phyloP scores from a whole-genome alignment of 805 yeast genomes.

The Pichia scutulata region DNA sequence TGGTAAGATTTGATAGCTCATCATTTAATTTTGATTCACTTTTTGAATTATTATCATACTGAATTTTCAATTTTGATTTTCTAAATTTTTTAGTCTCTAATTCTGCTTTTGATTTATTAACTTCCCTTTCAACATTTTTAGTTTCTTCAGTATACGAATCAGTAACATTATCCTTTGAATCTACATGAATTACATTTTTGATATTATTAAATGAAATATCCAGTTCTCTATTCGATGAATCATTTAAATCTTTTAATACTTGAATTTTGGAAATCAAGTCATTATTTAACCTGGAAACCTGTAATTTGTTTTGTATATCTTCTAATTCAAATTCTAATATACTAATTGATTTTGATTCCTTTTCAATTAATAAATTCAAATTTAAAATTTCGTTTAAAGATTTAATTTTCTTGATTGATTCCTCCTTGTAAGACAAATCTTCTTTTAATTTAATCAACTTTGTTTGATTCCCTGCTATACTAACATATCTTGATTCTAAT shows the following conservation, averaged over 20 bases:
- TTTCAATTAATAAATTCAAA: constrained; percentile 30
- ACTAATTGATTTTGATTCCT: constrained; percentile 31
- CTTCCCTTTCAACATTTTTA: constrained; percentile 7
- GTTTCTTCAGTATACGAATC: constrained; percentile 2
- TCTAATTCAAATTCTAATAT: constrained; percentile 42
- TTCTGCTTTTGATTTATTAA: constrained; percentile 9
- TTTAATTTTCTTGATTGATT: constrained; percentile 28
- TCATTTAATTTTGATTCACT: neutral
- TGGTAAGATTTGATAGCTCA: neutral
- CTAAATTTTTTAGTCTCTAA: constrained; percentile 7
- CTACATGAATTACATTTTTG: constrained; percentile 2
- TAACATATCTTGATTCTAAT: constrained; percentile 32
- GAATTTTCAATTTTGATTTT: constrained; percentile 7
- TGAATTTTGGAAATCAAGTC: constrained; percentile 50
- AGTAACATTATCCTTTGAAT: constrained; percentile 10
- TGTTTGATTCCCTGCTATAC: constrained; percentile 36
- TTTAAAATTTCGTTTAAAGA: constrained; percentile 21
- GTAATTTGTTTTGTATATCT: constrained; percentile 40
- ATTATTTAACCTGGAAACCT: constrained; percentile 47
- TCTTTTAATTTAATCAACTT: constrained; percentile 39
- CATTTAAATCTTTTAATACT: constrained; percentile 14
- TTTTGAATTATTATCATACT: neutral
- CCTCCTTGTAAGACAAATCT: constrained; percentile 33
- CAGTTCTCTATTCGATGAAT: constrained; percentile 14
- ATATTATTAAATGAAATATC: constrained; percentile 7